Evolutionary conservation across 805 yeast species (phyloP), one percentile per base, ranked within the genome.

Genomic region (Cyberlindnera samutprakarnensis): DNA sequence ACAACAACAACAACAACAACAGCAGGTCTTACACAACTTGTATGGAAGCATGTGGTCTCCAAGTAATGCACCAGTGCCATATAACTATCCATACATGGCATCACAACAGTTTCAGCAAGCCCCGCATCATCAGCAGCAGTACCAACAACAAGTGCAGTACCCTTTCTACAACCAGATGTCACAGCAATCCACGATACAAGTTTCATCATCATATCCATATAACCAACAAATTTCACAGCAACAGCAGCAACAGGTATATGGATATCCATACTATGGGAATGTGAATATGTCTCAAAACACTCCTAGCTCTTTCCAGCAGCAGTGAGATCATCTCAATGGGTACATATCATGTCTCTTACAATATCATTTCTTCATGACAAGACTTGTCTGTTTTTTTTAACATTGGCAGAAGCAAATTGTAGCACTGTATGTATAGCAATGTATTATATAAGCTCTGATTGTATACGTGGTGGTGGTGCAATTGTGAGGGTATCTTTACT

Each of bases 221-320:
- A 6, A 9, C 14, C 18, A 21, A 7, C 23, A 14, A 7, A 7
- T 17, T 7, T 12, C n/a, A 11, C 18, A 20, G 13, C 23, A 20
- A 20, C 30, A 28, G 25, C 20, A 14, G 12, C 30, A 20, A 28
- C 25, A 14, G 20, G 26, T 19, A 22, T 23, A 31, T 12, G 12
- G 18, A 5, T 27, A 27, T 18, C 29, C 21, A 27, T 27, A 27
- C 15, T 27, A 27, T 18, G 19, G 28, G n/a, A n/a, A n/a, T n/a
- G n/a, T n/a, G n/a, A n/a, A n/a, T n/a, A n/a, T n/a, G n/a, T n/a
- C n/a, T n/a, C n/a, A n/a, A n/a, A n/a, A n/a, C n/a, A n/a, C n/a
- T n/a, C n/a, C n/a, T n/a, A n/a, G n/a, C n/a, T n/a, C n/a, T n/a
- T n/a, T n/a, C n/a, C n/a, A n/a, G n/a, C n/a, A n/a, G n/a, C n/a